These are phyloP conservation scores for Geotrichum cucujoidarum DNA, from an alignment of 1,139 yeast genomes.

Conservation along the genomic window DNA sequence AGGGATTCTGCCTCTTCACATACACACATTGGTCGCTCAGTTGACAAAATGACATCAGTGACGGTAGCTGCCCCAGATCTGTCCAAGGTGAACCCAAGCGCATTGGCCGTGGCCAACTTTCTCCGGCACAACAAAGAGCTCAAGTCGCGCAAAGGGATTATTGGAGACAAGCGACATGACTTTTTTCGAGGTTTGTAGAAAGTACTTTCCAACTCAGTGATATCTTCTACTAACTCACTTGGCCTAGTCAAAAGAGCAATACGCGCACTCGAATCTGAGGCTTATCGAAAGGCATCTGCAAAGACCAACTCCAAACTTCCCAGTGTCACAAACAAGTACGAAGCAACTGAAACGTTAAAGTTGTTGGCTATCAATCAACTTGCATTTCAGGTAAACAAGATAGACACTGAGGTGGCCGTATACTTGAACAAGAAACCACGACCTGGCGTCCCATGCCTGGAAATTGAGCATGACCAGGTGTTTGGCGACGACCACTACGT, in stretches of 20 bases:
- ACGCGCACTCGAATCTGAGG: constrained; percentile 73
- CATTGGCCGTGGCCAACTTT: constrained; percentile 63
- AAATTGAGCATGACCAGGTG: constrained; percentile 61
- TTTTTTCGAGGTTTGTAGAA: constrained; percentile 59
- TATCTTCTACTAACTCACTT: neutral
- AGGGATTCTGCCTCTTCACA: neutral
- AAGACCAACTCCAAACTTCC: constrained; percentile 56
- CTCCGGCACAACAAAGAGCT: constrained; percentile 59
- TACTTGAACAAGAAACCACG: constrained; percentile 60
- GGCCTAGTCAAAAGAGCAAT: constrained; percentile 57
- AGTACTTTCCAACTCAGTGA: neutral
- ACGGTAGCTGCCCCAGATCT: constrained; percentile 35
- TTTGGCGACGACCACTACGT: constrained; percentile 74
- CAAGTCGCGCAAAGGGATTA: constrained; percentile 75
- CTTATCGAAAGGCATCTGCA: constrained; percentile 54
- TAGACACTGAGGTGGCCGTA: constrained; percentile 67
- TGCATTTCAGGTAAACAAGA: constrained; percentile 54
- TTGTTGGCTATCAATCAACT: constrained; percentile 67
- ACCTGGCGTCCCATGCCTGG: constrained; percentile 68
- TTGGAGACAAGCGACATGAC: constrained; percentile 64
- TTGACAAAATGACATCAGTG: constrained; percentile 24
- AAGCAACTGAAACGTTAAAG: constrained; percentile 61
- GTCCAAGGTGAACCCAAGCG: constrained; percentile 38
- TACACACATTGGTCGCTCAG: neutral
- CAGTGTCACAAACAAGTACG: constrained; percentile 46